phyloP scores from a whole-genome alignment of 2,329 filamentous ascomycete genomes.

The Aureobasidium vineae region DNA sequence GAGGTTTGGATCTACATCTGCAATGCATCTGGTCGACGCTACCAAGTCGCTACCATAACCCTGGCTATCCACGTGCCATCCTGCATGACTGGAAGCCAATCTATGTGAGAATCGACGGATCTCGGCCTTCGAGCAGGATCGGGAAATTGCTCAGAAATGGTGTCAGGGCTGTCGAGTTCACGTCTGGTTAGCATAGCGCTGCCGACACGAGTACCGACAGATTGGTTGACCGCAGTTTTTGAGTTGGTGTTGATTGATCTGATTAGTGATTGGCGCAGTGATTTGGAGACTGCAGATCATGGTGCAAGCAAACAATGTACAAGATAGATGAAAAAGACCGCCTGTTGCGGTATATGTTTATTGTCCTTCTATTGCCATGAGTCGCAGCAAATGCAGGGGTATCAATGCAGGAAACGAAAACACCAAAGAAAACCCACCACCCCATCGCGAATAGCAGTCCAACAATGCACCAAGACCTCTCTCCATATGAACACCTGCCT shows the following conservation, averaged over 20 bases:
- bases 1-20: neutral
- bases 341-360: neutral
- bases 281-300: neutral
- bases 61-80: slow-evolving; percentile 14
- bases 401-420: slow-evolving; percentile 2
- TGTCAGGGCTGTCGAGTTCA: neutral
- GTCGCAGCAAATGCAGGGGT: slow-evolving; percentile 25
- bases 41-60: slow-evolving; percentile 14
- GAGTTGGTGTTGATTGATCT: neutral
- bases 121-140: neutral
- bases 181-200: neutral
- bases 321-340: neutral
- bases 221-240: neutral
- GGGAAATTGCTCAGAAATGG: neutral
- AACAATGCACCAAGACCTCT: neutral
- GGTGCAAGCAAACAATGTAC: neutral
- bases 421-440: neutral
- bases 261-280: neutral
- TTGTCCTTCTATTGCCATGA: slow-evolving; percentile 22
- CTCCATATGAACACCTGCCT: slow-evolving; percentile 5
- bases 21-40: neutral
- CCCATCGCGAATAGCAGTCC: neutral
- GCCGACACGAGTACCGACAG: neutral
- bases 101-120: slow-evolving; percentile 2
- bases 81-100: neutral